Percentiles rank a stretch among this genome's conserved stretches.
These are phyloP conservation scores for Aspergillus ustus DNA, from an alignment of 2,329 filamentous ascomycete species.

Conservation along the genomic window DNA sequence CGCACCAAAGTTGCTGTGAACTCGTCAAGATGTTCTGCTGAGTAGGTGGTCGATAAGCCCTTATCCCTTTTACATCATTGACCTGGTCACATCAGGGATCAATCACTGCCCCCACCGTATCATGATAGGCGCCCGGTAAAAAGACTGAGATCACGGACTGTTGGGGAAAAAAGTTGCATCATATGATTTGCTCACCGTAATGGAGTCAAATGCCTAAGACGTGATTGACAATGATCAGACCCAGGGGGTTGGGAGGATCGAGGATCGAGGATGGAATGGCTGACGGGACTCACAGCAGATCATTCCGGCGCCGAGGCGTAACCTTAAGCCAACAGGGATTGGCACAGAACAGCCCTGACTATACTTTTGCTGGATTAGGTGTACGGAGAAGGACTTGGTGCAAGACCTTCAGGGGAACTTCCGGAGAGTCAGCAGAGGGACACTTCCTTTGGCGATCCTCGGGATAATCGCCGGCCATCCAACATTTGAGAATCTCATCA, in stretches of 20 bases:
- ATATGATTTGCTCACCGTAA: background rate
- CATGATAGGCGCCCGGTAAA: background rate
- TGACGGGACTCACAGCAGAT: slow-evolving; percentile 17
- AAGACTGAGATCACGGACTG: background rate
- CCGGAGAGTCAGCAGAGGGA: background rate
- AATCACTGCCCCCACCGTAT: background rate
- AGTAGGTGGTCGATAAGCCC: background rate
- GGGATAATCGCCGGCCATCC: slow-evolving; percentile 19
- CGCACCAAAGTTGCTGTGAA: background rate
- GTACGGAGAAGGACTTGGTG: slow-evolving; percentile 3
- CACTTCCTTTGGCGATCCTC: slow-evolving; percentile 14
- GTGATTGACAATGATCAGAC: slow-evolving; percentile 22
- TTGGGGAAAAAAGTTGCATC: background rate
- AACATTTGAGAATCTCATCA: slow-evolving; percentile 31
- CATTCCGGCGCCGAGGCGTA: slow-evolving; percentile 24
- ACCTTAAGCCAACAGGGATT: slow-evolving; percentile 25
- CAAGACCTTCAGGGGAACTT: slow-evolving; percentile 16
- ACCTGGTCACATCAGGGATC: background rate
- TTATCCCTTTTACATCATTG: background rate
- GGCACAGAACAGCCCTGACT: slow-evolving; percentile 8
- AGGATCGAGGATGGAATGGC: slow-evolving; percentile 11
- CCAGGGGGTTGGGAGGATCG: slow-evolving; percentile 21
- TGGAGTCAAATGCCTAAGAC: background rate
- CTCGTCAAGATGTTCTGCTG: background rate
- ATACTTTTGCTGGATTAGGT: slow-evolving; percentile 12